Evolutionary conservation across 176 grass and related monocot genomes (phyloP).

Genomic region (Carex littledalei): DNA sequence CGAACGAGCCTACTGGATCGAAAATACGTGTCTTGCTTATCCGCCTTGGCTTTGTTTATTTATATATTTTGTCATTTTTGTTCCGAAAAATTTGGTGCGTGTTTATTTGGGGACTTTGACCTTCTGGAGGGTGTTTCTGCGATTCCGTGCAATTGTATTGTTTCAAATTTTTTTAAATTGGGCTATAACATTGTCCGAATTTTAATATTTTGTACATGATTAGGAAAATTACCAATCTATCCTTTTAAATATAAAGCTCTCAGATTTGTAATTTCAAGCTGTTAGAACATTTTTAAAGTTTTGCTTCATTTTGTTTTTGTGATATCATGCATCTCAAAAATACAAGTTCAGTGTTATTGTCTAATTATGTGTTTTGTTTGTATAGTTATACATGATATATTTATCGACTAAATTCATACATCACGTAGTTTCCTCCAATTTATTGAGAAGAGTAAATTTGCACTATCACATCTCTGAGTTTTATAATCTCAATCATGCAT

Average conservation of each 20-base stretch:
- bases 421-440: too few species aligned
- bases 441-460: too few species aligned
- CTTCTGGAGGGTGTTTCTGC: background rate
- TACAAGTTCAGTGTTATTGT: too few species aligned
- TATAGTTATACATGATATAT: too few species aligned
- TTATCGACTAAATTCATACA: too few species aligned
- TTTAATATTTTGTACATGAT: background rate
- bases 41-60: background rate
- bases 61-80: background rate
- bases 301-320: too few species aligned
- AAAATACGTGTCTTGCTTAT: background rate
- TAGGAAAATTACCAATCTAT: background rate
- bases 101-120: background rate
- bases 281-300: background rate
- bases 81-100: background rate
- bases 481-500: too few species aligned
- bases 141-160: background rate
- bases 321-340: too few species aligned
- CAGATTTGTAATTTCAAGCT: background rate
- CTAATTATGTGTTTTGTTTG: too few species aligned
- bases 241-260: too few species aligned
- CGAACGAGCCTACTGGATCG: background rate
- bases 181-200: background rate
- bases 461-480: too few species aligned
- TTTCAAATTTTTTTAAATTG: background rate